Evolutionary conservation across 2,329 filamentous ascomycete genomes (phyloP).

Genomic region (Botrytis cinerea): DNA sequence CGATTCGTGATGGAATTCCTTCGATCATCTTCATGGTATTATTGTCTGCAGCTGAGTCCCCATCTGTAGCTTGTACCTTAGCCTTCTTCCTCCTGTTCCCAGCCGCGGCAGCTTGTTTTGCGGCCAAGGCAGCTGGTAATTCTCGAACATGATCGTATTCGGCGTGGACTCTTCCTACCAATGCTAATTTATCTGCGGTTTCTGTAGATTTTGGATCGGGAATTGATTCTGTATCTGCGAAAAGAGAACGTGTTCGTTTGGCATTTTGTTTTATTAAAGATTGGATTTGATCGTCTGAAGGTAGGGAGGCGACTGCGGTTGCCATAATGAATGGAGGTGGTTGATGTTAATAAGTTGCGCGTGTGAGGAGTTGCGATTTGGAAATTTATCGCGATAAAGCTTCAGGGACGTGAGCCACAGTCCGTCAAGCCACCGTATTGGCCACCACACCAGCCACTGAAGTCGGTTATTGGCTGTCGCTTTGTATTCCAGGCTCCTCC

Average conservation of each 20-base stretch:
- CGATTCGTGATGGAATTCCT: conserved; percentile 52
- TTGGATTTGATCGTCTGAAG: conserved; percentile 41
- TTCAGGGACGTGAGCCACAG: conserved; percentile 17
- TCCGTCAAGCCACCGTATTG: not conserved
- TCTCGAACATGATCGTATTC: conserved; percentile 80
- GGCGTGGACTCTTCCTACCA: conserved; percentile 41
- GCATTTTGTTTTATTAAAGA: conserved; percentile 47
- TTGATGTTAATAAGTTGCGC: conserved; percentile 9
- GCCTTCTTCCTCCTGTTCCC: conserved; percentile 62
- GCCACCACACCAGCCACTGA: not conserved
- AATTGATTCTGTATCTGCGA: conserved; percentile 37
- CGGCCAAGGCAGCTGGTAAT: conserved; percentile 74
- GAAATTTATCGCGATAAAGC: conserved; percentile 24
- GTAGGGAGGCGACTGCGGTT: conserved; percentile 15
- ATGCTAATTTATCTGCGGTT: conserved; percentile 37
- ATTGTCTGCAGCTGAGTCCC: conserved; percentile 39
- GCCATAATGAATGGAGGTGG: conserved; percentile 19
- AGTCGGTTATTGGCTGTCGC: not conserved
- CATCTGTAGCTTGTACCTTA: conserved; percentile 50
- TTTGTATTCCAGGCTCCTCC: conserved; percentile 13
- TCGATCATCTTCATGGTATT: conserved; percentile 69
- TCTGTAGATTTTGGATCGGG: conserved; percentile 34
- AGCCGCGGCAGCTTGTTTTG: conserved; percentile 70
- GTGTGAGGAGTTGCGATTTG: conserved; percentile 1
- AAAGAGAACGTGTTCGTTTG: conserved; percentile 46